Base-by-base conservation (phyloP, 805 yeast genomes). In the Yarrowia sp. region DNA sequence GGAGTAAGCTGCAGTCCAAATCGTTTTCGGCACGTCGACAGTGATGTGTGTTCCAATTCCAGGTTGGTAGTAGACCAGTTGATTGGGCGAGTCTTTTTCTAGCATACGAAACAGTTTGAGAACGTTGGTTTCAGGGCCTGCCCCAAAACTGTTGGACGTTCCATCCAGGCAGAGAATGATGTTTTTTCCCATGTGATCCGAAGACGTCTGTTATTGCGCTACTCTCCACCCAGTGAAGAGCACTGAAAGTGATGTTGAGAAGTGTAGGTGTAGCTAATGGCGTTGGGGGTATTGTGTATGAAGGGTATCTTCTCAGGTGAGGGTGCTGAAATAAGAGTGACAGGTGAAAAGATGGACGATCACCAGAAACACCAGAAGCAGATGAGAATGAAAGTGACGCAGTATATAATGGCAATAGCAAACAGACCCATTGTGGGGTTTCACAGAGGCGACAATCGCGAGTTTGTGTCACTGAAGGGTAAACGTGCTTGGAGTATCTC, bases 121-220 rank as follows among this genome's bases (percentile, higher is more conserved):
- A 3, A 69, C 70, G 16, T 69, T 69, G 12, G 70, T 69, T 38
- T 56, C 56, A 26, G 70, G 70, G 15, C 58, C 70, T 2, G 67
- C 55, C 14, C 70, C 70, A 32, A 69, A 69, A 35, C 48, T 48
- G 50, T 48, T 46, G 32, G 67, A 38, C 14, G 70, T 69, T 8
- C 70, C 70, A 22, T 69, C 70, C 35, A 69, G 56, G 38, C 70
- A 69, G 19, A 69, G 50, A 5, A 69, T 52, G 42, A 69, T 69
- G 69, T 69, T 69, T 42, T 68, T 69, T n/a, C 63, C 63, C 63
- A 56, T 56, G 42, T 26, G 36, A 19, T 19, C 19, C 19, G 19
- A 19, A 19, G 19, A 19, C 19, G 19, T 22, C 3, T 12, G 9
- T 9, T 22, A 12, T 41, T 15, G 43, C n/a, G 32, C 32, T 26